phyloP scores from a whole-genome alignment of 495 filamentous ascomycete genomes.

The Hypoxylon crocopeplum region DNA sequence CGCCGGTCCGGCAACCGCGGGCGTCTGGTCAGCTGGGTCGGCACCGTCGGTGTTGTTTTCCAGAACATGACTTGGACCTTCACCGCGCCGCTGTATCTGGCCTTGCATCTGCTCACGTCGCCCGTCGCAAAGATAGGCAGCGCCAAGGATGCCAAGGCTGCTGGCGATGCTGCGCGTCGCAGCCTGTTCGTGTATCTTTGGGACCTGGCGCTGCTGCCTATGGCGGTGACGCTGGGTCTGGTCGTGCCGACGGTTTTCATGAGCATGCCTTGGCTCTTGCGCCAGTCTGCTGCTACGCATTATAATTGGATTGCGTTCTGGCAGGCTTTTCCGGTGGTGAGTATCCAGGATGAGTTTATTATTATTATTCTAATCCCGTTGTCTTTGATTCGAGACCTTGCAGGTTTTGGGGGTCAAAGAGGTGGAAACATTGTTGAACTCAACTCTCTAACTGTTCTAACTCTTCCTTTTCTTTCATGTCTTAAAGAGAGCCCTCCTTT shows the following conservation, averaged over 20 bases:
- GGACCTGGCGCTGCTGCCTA: constrained; percentile 56
- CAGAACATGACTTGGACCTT: constrained; percentile 63
- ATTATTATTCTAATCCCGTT: too few relatives aligned
- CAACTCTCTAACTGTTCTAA: too few relatives aligned
- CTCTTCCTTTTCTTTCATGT: too few relatives aligned
- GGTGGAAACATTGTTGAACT: not conserved
- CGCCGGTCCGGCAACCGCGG: constrained; percentile 62
- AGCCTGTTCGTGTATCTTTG: constrained; percentile 54
- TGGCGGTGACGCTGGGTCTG: constrained; percentile 57
- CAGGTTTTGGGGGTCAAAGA: too few relatives aligned
- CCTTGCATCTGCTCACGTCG: constrained; percentile 61
- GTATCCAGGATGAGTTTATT: not conserved
- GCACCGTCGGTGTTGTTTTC: constrained; percentile 58
- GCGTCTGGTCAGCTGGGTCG: constrained; percentile 58
- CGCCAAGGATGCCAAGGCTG: constrained; percentile 9
- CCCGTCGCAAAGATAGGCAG: constrained; percentile 49
- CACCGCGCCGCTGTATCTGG: constrained; percentile 59
- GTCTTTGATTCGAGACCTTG: too few relatives aligned
- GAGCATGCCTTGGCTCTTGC: constrained; percentile 56
- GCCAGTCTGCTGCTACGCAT: constrained; percentile 56
- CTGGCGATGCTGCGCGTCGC: constrained; percentile 49
- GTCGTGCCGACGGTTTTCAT: constrained; percentile 59
- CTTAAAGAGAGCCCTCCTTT: too few relatives aligned
- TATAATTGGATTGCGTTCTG: constrained; percentile 65
- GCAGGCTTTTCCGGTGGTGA: constrained; percentile 62